phyloP scores from a whole-genome alignment of 371 early-diverging fungal genomes.

The Sanchytrium tribonematis region DNA sequence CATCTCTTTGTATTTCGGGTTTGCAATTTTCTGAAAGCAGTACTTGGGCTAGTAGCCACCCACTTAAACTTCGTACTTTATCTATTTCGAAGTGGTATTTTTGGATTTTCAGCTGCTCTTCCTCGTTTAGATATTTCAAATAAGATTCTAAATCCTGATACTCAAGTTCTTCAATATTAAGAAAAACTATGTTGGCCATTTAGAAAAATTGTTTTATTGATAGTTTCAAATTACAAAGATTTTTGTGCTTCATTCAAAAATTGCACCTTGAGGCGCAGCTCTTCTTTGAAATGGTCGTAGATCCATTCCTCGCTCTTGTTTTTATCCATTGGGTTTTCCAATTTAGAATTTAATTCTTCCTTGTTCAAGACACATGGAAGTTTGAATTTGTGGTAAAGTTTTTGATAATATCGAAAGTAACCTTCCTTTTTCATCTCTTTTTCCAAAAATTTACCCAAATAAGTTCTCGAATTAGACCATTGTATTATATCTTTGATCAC shows the following conservation, averaged over 20 bases:
- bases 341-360: background rate
- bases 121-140: background rate
- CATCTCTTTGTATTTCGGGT: background rate
- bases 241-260: background rate
- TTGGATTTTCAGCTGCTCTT: background rate
- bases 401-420: background rate
- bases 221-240: background rate
- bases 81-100: background rate
- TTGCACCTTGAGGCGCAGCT: background rate
- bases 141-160: background rate
- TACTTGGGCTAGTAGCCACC: background rate
- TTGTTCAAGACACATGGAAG: background rate
- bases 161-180: too few species aligned
- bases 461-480: conserved; percentile 3
- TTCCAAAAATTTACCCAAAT: background rate
- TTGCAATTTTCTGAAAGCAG: background rate
- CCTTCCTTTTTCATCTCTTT: background rate
- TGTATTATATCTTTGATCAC: conserved; percentile 2
- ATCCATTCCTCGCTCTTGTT: background rate
- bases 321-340: background rate
- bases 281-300: background rate
- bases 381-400: background rate
- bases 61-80: background rate
- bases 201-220: background rate
- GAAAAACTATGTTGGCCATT: too few species aligned